Conservation (phyloP, 805 yeast genomes). For the Hanseniaspora lachancei region DNA sequence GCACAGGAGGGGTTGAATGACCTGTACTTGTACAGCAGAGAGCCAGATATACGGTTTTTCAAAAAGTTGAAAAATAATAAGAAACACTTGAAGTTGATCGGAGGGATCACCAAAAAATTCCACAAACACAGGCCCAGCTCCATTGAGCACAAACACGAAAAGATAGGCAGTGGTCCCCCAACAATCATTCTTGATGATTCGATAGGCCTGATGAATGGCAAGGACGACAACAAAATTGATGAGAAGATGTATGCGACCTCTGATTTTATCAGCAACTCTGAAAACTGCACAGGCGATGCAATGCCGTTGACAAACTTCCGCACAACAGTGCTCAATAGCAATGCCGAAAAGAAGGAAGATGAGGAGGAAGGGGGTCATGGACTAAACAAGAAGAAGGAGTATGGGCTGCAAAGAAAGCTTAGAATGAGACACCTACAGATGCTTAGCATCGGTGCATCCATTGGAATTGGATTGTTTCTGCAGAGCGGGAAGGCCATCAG, state of each 20-base stretch:
- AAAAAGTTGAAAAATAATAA: neutral
- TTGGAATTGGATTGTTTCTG: constrained; percentile 63
- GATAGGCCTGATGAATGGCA: neutral
- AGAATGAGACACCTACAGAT: constrained; percentile 58
- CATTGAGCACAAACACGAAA: neutral
- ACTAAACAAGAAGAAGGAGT: constrained; percentile 5
- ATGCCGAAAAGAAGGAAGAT: constrained; percentile 11
- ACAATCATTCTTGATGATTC: constrained; percentile 3
- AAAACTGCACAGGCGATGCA: neutral
- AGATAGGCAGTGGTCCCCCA: neutral
- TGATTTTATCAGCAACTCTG: neutral
- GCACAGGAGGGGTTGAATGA: constrained; percentile 9
- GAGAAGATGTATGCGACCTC: neutral
- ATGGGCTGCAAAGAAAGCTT: constrained; percentile 39
- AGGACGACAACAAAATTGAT: neutral
- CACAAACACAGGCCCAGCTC: neutral
- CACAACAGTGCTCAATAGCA: neutral
- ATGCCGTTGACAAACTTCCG: neutral
- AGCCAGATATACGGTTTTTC: constrained; percentile 8
- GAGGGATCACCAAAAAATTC: neutral
- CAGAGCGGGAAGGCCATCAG: constrained; percentile 61
- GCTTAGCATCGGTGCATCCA: constrained; percentile 66
- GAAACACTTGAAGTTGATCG: neutral
- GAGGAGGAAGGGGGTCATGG: constrained; percentile 15
- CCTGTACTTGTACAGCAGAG: constrained; percentile 12